Conservation (phyloP, 345 rosid genomes). For the Syzygium grande region DNA sequence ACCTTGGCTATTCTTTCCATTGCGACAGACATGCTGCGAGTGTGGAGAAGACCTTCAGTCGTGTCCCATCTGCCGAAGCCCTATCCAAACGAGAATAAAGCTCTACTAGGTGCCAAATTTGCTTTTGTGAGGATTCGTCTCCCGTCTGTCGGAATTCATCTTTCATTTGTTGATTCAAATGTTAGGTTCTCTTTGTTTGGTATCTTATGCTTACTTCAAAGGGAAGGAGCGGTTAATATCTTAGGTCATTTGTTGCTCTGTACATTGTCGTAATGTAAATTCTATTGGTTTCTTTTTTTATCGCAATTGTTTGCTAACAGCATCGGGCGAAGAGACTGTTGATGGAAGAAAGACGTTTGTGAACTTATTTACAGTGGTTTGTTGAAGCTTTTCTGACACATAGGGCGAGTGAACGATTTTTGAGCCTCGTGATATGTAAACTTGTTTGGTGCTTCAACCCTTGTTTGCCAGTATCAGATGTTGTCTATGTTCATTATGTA, state of each 20-base stretch:
- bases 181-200: neutral
- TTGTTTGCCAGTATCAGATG: neutral
- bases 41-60: conserved; percentile 10
- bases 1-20: neutral
- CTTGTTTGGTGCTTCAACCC: neutral
- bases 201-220: neutral
- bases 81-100: conserved; percentile 17
- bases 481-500: neutral
- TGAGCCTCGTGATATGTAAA: neutral
- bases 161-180: neutral
- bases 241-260: neutral
- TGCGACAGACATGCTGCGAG: conserved; percentile 11
- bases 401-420: neutral
- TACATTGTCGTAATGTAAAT: neutral
- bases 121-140: neutral
- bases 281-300: neutral
- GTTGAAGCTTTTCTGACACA: neutral
- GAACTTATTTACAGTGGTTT: neutral
- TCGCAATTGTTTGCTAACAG: neutral
- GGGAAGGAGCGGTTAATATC: neutral
- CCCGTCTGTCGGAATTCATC: neutral
- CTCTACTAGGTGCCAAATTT: neutral
- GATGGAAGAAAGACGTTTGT: neutral
- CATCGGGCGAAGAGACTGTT: neutral
- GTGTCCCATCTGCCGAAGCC: conserved; percentile 14